Evolutionary conservation across 73 alveolate species (phyloP).

Genomic region (Tetrahymena malaccensis): DNA sequence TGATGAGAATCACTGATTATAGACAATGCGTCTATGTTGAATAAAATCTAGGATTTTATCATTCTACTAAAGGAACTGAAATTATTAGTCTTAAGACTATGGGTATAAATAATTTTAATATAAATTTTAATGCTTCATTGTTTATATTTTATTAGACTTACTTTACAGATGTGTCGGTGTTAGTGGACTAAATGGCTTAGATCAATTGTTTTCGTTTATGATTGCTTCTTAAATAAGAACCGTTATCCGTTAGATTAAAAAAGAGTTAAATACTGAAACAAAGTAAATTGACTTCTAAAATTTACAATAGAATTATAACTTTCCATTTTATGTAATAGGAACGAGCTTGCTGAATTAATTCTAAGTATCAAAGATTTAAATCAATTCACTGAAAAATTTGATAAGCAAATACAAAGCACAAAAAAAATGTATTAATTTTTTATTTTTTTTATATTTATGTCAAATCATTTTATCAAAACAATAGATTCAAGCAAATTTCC

Average conservation of each 20-base stretch:
- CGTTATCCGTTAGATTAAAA: neutral
- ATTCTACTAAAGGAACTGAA: constrained; percentile 6
- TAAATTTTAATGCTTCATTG: neutral
- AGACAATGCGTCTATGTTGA: constrained; percentile 21
- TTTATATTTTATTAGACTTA: neutral
- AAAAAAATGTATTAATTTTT: neutral
- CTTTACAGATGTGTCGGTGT: constrained; percentile 23
- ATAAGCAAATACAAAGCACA: neutral
- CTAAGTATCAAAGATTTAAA: neutral
- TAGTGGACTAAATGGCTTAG: constrained; percentile 42
- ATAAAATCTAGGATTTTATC: constrained; percentile 29
- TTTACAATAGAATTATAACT: neutral
- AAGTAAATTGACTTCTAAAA: neutral
- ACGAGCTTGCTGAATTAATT: neutral
- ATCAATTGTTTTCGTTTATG: neutral
- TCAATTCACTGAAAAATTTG: neutral
- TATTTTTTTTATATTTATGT: neutral
- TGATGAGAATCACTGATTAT: constrained; percentile 15
- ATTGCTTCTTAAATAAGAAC: neutral
- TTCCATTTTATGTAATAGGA: neutral
- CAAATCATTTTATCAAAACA: neutral
- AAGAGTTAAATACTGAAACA: constrained; percentile 9
- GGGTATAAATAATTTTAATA: neutral
- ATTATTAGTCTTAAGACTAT: constrained; percentile 30
- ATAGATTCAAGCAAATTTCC: neutral